These are phyloP conservation scores for Rubia yunnanensis DNA, from an alignment of 257 asterid genomes.

Conservation along the genomic window DNA sequence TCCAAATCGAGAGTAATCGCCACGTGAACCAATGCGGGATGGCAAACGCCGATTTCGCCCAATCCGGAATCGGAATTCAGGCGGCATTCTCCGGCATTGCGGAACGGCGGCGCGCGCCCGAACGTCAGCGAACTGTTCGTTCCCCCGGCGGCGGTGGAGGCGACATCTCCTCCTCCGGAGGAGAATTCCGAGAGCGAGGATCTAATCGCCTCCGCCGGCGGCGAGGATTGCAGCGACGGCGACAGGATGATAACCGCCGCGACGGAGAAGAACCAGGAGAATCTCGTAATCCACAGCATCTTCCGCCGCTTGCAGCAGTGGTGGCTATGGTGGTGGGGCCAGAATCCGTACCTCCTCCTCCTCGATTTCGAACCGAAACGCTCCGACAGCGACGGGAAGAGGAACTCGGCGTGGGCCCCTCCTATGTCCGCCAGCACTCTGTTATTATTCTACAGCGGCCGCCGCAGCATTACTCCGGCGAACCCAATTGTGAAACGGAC, in stretches of 20 bases:
- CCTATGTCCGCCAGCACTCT: slow-evolving; percentile 43
- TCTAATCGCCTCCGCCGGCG: slow-evolving; percentile 90
- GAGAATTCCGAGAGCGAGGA: slow-evolving; percentile 45
- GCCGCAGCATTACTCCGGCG: background rate
- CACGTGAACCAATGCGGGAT: slow-evolving; percentile 73
- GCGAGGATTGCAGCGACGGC: slow-evolving; percentile 78
- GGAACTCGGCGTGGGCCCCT: slow-evolving; percentile 41
- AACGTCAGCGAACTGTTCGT: slow-evolving; percentile 29
- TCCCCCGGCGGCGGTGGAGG: background rate
- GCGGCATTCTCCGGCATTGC: slow-evolving; percentile 58
- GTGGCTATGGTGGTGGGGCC: background rate
- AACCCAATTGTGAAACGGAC: background rate
- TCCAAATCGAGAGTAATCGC: slow-evolving; percentile 85
- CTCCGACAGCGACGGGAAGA: slow-evolving; percentile 25
- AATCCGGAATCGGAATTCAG: slow-evolving; percentile 17
- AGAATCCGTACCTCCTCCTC: slow-evolving; percentile 5
- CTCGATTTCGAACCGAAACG: slow-evolving; percentile 23
- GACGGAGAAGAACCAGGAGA: slow-evolving; percentile 65
- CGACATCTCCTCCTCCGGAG: slow-evolving; percentile 11
- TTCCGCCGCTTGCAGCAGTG: slow-evolving; percentile 7
- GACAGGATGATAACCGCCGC: slow-evolving; percentile 69
- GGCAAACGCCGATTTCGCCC: slow-evolving; percentile 40
- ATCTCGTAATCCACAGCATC: slow-evolving; percentile 70
- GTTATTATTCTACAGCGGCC: background rate
- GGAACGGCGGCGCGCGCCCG: slow-evolving; percentile 49